Evolutionary conservation across 176 grass and related monocot species (phyloP).

Genomic region (Rhynchospora pubera): DNA sequence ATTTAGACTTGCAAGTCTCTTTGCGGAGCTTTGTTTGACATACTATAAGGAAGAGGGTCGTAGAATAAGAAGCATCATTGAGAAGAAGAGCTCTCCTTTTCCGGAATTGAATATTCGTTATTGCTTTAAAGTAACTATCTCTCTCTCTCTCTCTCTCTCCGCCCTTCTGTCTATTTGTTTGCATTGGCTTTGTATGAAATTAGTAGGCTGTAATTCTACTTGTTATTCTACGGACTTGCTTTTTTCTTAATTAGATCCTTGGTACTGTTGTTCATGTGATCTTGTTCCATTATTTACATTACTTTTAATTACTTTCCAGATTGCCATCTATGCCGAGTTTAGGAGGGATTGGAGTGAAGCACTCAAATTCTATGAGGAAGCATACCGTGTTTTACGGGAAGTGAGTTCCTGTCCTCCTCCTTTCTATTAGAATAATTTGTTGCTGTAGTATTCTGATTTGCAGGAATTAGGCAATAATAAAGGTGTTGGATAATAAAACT

Average conservation of each 20-base stretch:
- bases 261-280: constrained; percentile 7
- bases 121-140: constrained; percentile 79
- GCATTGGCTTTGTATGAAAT: not conserved
- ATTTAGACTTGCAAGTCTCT: constrained; percentile 55
- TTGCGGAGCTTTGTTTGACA: constrained; percentile 68
- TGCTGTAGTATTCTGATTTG: not conserved
- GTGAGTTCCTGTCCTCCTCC: constrained; percentile 38
- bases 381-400: constrained; percentile 73
- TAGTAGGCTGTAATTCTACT: not conserved
- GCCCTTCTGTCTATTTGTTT: not conserved
- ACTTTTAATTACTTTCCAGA: constrained; percentile 36
- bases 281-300: not conserved
- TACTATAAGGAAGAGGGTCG: constrained; percentile 91
- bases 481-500: constrained; percentile 1
- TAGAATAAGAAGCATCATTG: constrained; percentile 72
- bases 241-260: not conserved
- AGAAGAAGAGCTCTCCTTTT: constrained; percentile 82
- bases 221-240: not conserved
- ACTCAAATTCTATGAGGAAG: constrained; percentile 94
- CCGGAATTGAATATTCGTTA: constrained; percentile 76
- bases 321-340: constrained; percentile 94
- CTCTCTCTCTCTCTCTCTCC: too few relatives aligned
- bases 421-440: constrained; percentile 7
- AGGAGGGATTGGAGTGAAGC: constrained; percentile 91
- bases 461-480: not conserved